A percentile compares a stretch with the other conserved stretches of the same genome.
Evolutionary conservation across 148 eudicot species (phyloP).

Genomic region (Polygonum aviculare): DNA sequence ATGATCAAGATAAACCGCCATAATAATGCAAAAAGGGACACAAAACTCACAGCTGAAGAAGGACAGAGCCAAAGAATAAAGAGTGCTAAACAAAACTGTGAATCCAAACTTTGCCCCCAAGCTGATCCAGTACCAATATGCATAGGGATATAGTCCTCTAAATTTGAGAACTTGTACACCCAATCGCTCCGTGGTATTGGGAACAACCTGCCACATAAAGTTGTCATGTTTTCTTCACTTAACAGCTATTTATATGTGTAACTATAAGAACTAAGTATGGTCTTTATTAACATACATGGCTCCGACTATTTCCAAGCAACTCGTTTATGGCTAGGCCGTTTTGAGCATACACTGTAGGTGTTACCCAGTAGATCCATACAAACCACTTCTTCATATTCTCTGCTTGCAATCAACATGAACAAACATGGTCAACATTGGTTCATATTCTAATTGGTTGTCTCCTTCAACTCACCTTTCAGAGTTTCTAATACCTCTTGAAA

Average conservation of each 20-base stretch:
- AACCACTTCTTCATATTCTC: slow-evolving; percentile 57
- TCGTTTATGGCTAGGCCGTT: slow-evolving; percentile 57
- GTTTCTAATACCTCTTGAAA: slow-evolving; percentile 39
- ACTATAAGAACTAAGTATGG: not conserved
- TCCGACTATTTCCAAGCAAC: slow-evolving; percentile 60
- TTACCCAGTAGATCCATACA: slow-evolving; percentile 72
- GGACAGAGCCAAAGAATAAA: slow-evolving; percentile 33
- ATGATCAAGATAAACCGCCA: not conserved
- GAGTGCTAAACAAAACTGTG: slow-evolving; percentile 28
- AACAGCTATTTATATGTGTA: not conserved
- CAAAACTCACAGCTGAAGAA: slow-evolving; percentile 38
- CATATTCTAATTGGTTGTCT: no score
- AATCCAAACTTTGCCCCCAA: slow-evolving; percentile 48
- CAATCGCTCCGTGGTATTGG: slow-evolving; percentile 23
- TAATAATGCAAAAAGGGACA: not conserved
- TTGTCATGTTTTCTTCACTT: not conserved
- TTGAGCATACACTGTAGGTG: slow-evolving; percentile 71
- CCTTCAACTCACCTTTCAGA: no score
- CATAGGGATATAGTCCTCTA: slow-evolving; percentile 30
- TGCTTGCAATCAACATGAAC: slow-evolving; percentile 15
- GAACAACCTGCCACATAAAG: slow-evolving; percentile 19
- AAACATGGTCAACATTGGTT: not conserved
- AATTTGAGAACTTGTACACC: slow-evolving; percentile 26
- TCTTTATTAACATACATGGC: slow-evolving; percentile 27
- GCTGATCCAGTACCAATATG: slow-evolving; percentile 64